Conservation (phyloP, 176 grass and related monocot species). For the Aegilops bicornis region DNA sequence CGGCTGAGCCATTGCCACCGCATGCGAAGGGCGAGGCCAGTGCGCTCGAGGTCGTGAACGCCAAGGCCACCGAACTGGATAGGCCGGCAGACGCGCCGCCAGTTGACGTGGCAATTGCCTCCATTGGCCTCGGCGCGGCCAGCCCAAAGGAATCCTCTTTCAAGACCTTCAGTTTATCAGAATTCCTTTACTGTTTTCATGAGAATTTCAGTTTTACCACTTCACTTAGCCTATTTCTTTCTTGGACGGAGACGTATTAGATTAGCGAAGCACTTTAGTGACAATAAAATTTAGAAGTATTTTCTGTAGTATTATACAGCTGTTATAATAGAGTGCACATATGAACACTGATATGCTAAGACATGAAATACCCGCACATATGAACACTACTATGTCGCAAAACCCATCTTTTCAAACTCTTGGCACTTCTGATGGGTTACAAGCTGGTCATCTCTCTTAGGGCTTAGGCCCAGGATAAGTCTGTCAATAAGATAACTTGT, state of each 20-base stretch:
- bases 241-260: not conserved
- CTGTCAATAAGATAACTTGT: slow-evolving; percentile 2
- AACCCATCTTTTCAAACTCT: slow-evolving; percentile 5
- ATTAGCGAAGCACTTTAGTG: slow-evolving; percentile 12
- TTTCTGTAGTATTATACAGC: not conserved
- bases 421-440: not conserved
- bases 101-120: too few relatives aligned
- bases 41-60: too few relatives aligned
- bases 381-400: slow-evolving; percentile 1
- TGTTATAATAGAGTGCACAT: slow-evolving; percentile 2
- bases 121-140: too few relatives aligned
- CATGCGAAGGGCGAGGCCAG: too few relatives aligned
- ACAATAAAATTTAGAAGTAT: slow-evolving; percentile 10
- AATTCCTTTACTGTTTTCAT: slow-evolving; percentile 15
- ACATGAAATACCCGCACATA: slow-evolving; percentile 8
- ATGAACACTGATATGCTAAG: not conserved
- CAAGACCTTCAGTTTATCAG: slow-evolving; percentile 22
- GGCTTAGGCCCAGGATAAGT: not conserved
- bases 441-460: not conserved
- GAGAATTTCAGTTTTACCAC: slow-evolving; percentile 11
- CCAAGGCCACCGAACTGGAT: too few relatives aligned
- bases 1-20: too few relatives aligned
- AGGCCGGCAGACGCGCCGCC: too few relatives aligned
- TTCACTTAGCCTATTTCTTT: slow-evolving; percentile 18
- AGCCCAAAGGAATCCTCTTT: too few relatives aligned